Percentiles rank a stretch among this genome's conserved stretches.
Conservation (phyloP, 2,329 filamentous ascomycete species). For the Sclerotinia minor region DNA sequence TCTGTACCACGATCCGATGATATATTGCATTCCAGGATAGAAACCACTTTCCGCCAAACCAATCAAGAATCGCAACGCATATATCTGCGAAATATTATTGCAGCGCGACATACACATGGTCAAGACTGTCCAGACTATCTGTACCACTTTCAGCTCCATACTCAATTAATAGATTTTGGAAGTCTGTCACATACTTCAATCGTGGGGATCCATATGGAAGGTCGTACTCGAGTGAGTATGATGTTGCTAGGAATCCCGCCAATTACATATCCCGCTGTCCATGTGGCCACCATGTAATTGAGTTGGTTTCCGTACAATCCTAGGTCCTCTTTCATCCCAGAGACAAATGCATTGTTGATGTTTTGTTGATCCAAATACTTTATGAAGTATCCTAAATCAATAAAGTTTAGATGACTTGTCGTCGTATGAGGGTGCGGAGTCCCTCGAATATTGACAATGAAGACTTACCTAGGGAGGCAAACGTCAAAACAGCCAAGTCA, state of each 20-base stretch:
- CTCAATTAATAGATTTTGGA: not conserved
- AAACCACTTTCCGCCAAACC: slow-evolving; percentile 54
- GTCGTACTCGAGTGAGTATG: slow-evolving; percentile 46
- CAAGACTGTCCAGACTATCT: slow-evolving; percentile 22
- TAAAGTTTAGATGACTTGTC: slow-evolving; percentile 8
- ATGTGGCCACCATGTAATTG: slow-evolving; percentile 28
- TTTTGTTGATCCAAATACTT: slow-evolving; percentile 51
- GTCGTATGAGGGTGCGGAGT: not conserved
- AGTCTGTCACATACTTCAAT: slow-evolving; percentile 9
- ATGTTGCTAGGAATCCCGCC: slow-evolving; percentile 53
- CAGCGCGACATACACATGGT: slow-evolving; percentile 19
- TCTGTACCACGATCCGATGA: slow-evolving; percentile 59
- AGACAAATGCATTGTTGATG: slow-evolving; percentile 50
- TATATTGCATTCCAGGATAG: slow-evolving; percentile 53
- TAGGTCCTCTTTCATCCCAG: slow-evolving; percentile 50
- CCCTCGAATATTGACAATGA: not conserved
- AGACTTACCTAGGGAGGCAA: slow-evolving; percentile 24
- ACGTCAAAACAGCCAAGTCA: slow-evolving; percentile 47
- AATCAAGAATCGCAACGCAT: slow-evolving; percentile 45
- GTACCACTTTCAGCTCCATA: not conserved
- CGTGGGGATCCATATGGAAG: slow-evolving; percentile 23
- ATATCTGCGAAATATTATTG: slow-evolving; percentile 41
- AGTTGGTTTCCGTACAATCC: slow-evolving; percentile 52
- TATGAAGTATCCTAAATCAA: slow-evolving; percentile 49
- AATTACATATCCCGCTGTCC: slow-evolving; percentile 51